Conservation (phyloP, 306 rosid genomes). For the Prunus mira region DNA sequence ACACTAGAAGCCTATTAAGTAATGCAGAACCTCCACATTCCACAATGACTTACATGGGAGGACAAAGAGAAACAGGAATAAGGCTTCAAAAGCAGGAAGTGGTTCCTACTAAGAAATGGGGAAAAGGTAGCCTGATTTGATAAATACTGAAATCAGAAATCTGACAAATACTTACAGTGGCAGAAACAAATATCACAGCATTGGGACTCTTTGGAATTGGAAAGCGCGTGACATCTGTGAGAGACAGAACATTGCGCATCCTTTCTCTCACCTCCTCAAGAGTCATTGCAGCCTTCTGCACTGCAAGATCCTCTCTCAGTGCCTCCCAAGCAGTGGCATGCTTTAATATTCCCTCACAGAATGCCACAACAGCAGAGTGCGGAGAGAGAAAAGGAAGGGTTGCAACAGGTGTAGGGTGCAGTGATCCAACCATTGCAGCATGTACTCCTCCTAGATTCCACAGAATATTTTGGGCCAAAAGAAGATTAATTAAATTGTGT, state of each 20-base stretch:
- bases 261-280: constrained; percentile 94
- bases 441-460: constrained; percentile 88
- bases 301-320: constrained; percentile 77
- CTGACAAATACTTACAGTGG: constrained; percentile 72
- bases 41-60: neutral
- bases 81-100: neutral
- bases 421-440: constrained; percentile 99
- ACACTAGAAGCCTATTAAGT: neutral
- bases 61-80: neutral
- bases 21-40: neutral
- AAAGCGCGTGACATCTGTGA: constrained; percentile 98
- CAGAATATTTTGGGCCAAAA: constrained; percentile 20
- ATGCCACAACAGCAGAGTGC: constrained; percentile 95
- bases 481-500: constrained; percentile 15
- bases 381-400: constrained; percentile 97
- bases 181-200: constrained; percentile 88
- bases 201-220: constrained; percentile 79
- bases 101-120: neutral
- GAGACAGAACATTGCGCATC: constrained; percentile 84
- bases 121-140: neutral
- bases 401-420: constrained; percentile 92
- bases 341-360: constrained; percentile 94
- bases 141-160: neutral
- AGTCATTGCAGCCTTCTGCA: constrained; percentile 66
- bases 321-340: constrained; percentile 99